Evolutionary conservation across 2,329 filamentous ascomycete species (phyloP).

Genomic region (Pezicula radicicola): DNA sequence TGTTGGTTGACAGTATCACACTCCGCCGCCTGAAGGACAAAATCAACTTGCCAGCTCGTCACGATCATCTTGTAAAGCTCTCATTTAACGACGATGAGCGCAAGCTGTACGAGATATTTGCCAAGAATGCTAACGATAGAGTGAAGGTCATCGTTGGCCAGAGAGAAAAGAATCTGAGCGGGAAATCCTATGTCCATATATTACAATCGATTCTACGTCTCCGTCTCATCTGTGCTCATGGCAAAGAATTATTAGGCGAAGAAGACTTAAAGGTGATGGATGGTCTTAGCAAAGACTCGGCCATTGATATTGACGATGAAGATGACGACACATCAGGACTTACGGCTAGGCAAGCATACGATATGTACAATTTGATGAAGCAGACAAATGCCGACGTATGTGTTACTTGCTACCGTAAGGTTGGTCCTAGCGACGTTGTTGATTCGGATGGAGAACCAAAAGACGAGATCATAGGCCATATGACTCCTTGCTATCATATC

Average conservation of each 20-base stretch:
- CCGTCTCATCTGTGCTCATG: conserved; percentile 87
- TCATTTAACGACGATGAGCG: conserved; percentile 74
- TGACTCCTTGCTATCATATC: conserved; percentile 86
- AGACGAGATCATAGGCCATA: conserved; percentile 67
- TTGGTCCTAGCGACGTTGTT: conserved; percentile 55
- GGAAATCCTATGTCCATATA: conserved; percentile 90
- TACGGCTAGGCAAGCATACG: conserved; percentile 72
- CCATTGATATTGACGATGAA: conserved; percentile 81
- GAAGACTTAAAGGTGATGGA: conserved; percentile 79
- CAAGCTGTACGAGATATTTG: conserved; percentile 79
- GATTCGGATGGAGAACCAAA: conserved; percentile 52
- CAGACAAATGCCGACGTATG: conserved; percentile 79
- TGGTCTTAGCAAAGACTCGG: conserved; percentile 77
- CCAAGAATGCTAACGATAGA: conserved; percentile 74
- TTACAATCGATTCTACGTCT: conserved; percentile 87
- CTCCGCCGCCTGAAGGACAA: conserved; percentile 88
- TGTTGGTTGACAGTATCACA: conserved; percentile 93
- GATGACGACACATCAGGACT: conserved; percentile 51
- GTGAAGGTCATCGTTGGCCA: conserved; percentile 71
- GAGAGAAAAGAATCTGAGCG: conserved; percentile 66
- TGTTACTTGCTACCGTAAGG: conserved; percentile 62
- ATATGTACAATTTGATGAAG: conserved; percentile 80
- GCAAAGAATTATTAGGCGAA: conserved; percentile 83
- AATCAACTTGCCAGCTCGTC: conserved; percentile 74
- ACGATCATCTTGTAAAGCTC: conserved; percentile 70